Evolutionary conservation across 805 yeast species (phyloP).

Genomic region (Allodekkera sacchari): DNA sequence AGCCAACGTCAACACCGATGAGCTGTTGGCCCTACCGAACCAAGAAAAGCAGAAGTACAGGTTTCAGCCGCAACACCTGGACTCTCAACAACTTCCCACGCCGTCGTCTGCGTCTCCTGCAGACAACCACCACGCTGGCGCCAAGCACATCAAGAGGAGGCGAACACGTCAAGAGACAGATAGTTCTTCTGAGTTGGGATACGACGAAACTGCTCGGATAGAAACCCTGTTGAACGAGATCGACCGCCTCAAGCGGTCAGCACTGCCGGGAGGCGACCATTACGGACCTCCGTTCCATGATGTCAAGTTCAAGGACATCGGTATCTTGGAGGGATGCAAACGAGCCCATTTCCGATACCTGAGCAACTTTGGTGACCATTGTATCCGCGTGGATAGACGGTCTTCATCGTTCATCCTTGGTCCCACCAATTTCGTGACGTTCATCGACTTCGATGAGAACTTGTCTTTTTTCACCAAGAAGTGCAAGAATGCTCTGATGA

Average conservation of each 20-base stretch:
- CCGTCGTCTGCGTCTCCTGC: neutral
- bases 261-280: too few relatives aligned
- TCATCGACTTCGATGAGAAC: neutral
- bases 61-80: too few relatives aligned
- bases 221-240: conserved; percentile 3
- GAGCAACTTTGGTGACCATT: neutral
- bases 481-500: too few relatives aligned
- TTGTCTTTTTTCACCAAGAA: too few relatives aligned
- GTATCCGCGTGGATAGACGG: neutral
- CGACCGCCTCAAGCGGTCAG: conserved; percentile 3
- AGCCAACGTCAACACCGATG: conserved; percentile 14
- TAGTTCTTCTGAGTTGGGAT: too few relatives aligned
- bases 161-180: too few relatives aligned
- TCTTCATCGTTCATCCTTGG: conserved; percentile 1
- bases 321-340: conserved; percentile 1
- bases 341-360: conserved; percentile 3
- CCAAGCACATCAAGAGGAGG: neutral
- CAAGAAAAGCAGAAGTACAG: too few relatives aligned
- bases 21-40: too few relatives aligned
- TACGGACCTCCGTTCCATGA: neutral
- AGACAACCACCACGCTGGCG: too few relatives aligned
- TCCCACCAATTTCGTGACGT: conserved; percentile 1
- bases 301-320: conserved; percentile 1
- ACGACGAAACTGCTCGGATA: neutral
- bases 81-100: too few relatives aligned